These are phyloP conservation scores for Thielaviopsis ethacetica DNA, from an alignment of 2,329 filamentous ascomycete genomes.

Conservation along the genomic window DNA sequence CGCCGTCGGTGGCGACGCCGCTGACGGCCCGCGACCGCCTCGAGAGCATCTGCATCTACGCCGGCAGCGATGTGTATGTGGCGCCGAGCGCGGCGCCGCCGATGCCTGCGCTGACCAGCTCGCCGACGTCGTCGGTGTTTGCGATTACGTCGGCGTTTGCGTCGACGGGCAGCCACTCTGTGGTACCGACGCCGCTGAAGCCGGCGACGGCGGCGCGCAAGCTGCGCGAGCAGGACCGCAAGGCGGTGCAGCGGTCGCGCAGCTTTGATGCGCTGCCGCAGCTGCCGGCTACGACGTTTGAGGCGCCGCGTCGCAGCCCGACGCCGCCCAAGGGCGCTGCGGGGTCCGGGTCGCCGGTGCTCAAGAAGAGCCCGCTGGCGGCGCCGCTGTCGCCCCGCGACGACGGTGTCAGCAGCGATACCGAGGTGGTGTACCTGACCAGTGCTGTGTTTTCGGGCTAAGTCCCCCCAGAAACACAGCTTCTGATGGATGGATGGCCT, in stretches of 20 bases:
- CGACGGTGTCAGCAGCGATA: constrained; percentile 16
- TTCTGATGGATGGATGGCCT: neutral
- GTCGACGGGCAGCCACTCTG: constrained; percentile 21
- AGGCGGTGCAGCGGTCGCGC: constrained; percentile 28
- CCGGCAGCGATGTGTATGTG: constrained; percentile 49
- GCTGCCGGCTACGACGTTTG: constrained; percentile 17
- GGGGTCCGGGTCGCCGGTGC: constrained; percentile 1
- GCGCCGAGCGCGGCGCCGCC: constrained; percentile 43
- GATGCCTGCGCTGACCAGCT: constrained; percentile 32
- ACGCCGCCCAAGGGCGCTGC: constrained; percentile 1
- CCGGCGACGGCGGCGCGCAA: constrained; percentile 6
- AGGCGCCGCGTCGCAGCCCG: constrained; percentile 7
- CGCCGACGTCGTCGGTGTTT: constrained; percentile 12
- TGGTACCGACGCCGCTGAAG: constrained; percentile 15
- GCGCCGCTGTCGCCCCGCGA: constrained; percentile 13
- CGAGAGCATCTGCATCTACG: constrained; percentile 53
- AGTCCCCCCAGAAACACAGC: no score
- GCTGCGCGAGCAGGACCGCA: constrained; percentile 21
- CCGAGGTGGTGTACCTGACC: constrained; percentile 27
- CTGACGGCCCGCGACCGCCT: constrained; percentile 25
- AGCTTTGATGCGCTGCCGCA: constrained; percentile 34
- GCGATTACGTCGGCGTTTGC: neutral
- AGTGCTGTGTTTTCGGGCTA: constrained; percentile 32
- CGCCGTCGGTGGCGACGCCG: neutral
- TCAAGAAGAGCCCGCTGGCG: constrained; percentile 15